Conservation (phyloP, 148 eudicot species). For the Salicornia ramosissima region DNA sequence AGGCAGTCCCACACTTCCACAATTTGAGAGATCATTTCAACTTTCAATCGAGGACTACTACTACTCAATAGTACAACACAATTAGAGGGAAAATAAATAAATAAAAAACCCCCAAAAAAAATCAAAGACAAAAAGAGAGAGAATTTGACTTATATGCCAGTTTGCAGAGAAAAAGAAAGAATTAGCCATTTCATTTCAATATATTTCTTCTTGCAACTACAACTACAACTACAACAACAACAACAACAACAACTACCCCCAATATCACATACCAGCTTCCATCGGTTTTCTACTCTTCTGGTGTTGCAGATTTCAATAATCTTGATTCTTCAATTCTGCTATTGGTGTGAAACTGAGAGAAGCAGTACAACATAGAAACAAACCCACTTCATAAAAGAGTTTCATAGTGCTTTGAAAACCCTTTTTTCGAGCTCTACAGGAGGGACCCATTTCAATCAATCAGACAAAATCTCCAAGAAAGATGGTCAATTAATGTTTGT, state of each 20-base stretch:
- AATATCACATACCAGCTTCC: neutral
- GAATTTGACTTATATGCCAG: conserved; percentile 21
- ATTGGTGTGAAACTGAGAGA: neutral
- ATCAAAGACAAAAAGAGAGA: neutral
- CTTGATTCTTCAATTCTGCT: neutral
- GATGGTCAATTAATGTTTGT: conserved; percentile 9
- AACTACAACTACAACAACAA: neutral
- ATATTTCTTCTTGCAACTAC: neutral
- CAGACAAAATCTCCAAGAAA: conserved; percentile 12
- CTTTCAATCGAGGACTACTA: conserved; percentile 10
- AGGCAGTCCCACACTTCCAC: conserved; percentile 8
- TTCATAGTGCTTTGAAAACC: conserved; percentile 10
- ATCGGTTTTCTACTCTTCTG: conserved; percentile 1
- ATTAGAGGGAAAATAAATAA: neutral
- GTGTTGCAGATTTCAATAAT: neutral
- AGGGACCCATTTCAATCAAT: conserved; percentile 17
- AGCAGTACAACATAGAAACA: conserved; percentile 1
- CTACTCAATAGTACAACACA: neutral
- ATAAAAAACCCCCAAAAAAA: neutral
- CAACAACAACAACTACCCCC: conserved; percentile 3
- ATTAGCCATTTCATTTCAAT: neutral
- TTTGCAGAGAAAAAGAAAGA: neutral
- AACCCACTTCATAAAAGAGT: neutral
- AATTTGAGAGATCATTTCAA: conserved; percentile 13
- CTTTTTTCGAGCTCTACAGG: conserved; percentile 10